Evolutionary conservation across 2,329 filamentous ascomycete species (phyloP), one percentile per base, ranked within the genome.

Genomic region (Talaromyces sp.): DNA sequence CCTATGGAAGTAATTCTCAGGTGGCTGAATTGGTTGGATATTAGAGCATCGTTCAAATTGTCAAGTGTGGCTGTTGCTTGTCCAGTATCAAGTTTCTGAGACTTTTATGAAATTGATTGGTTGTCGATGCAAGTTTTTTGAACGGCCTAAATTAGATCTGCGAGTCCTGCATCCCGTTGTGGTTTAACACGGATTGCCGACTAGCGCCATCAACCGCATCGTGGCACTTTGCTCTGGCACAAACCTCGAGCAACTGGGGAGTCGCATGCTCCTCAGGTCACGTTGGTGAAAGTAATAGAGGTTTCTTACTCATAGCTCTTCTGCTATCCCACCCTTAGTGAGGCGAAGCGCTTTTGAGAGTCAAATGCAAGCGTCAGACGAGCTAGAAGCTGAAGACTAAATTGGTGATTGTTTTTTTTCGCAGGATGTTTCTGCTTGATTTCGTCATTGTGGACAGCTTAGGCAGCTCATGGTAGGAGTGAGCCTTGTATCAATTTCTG

Each of bases 351-450:
- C 62, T 57, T 16, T 23, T 50, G n/a, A 21, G 37, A 39, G 28
- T 21, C 50, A 25, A n/a, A 55, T 5, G 16, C 61, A 56, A 55
- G 37, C 56, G 56, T 48, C 39, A 28, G 37, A 39, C 28, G 39
- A 44, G 18, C 16, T 21, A 11, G 46, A 52, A 54, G 37, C 28
- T 28, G 21, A 44, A 11, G 18, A n/a, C 6, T 23, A 4, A 39
- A 54, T 50, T 54, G 56, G 42, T 39, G n/a, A 31, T 62, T 35
- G 18, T 61, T 87, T 39, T 87, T 65, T 80, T 86, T 46, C 82
- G 81, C 62, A 76, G 87, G 74, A 87, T 84, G 58, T 86, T 86
- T 67, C 83, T 87, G 39, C 31, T 75, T 87, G 18, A 76, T 87
- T 62, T 81, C 87, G 64, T 86, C 84, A 35, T 85, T 83, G 33